Percentiles rank a stretch among this genome's conserved stretches.
These are phyloP conservation scores for Tetrapisispora nanseiensis DNA, from an alignment of 805 yeast genomes.

Conservation along the genomic window DNA sequence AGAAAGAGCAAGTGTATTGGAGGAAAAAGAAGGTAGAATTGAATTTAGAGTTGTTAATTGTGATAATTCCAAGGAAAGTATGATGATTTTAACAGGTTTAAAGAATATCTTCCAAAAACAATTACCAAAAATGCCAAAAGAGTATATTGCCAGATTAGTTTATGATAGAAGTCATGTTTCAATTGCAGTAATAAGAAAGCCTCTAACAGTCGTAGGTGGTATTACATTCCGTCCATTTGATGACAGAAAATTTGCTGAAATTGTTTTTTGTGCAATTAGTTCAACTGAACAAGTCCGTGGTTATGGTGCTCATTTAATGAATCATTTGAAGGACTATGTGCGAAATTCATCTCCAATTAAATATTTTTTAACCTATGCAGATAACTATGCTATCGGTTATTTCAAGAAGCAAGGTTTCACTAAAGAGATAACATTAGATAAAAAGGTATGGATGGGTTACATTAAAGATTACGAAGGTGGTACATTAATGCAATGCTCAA, in stretches of 20 bases:
- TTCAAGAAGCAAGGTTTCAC: constrained; percentile 98
- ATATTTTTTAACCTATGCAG: constrained; percentile 91
- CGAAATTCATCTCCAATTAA: constrained; percentile 75
- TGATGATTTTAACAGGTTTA: constrained; percentile 88
- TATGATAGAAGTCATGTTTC: constrained; percentile 91
- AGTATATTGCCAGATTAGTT: constrained; percentile 87
- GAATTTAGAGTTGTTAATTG: constrained; percentile 95
- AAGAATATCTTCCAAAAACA: constrained; percentile 96
- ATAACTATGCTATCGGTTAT: constrained; percentile 97
- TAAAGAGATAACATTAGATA: constrained; percentile 82
- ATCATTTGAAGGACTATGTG: constrained; percentile 92
- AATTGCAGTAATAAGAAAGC: constrained; percentile 91
- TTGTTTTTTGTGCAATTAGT: constrained; percentile 95
- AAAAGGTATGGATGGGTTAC: constrained; percentile 92
- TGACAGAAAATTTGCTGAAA: constrained; percentile 86
- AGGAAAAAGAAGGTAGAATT: constrained; percentile 85
- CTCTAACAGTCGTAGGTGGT: constrained; percentile 94
- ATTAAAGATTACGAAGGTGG: constrained; percentile 99
- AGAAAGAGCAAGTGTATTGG: constrained; percentile 89
- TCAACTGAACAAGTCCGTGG: constrained; percentile 97
- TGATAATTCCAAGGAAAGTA: constrained; percentile 76
- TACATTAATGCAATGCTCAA: constrained; percentile 92
- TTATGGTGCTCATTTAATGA: constrained; percentile 97
- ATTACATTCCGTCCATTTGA: constrained; percentile 93
- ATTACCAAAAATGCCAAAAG: constrained; percentile 97